Percentiles rank a stretch among this genome's conserved stretches.
Conservation (phyloP, 192 early-diverging fungal species). For the Coemansia asiatica region DNA sequence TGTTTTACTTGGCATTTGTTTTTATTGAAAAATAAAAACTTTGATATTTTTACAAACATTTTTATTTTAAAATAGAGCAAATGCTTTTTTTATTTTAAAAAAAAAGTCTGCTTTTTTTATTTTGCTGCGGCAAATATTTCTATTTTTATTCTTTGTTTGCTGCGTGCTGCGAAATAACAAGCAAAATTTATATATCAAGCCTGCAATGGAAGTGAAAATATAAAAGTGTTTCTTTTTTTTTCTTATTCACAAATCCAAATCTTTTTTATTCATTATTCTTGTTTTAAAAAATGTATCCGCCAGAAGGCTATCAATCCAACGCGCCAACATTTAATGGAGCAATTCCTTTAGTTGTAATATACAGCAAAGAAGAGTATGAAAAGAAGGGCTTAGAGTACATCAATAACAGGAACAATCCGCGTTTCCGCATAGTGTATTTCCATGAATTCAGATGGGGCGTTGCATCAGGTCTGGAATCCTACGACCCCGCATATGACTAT, state of each 20-base stretch:
- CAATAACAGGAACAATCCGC: not conserved
- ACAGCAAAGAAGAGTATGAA: not conserved
- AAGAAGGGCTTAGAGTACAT: not conserved
- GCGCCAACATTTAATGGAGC: not conserved
- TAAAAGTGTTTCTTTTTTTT: no score
- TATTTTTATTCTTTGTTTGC: no score
- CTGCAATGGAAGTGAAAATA: no score
- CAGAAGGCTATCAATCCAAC: not conserved
- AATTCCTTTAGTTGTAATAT: not conserved
- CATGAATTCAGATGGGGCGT: not conserved
- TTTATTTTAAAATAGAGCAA: no score
- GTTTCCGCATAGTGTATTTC: not conserved
- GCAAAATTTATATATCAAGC: no score
- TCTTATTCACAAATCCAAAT: not conserved
- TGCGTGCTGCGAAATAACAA: no score
- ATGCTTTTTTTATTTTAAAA: no score
- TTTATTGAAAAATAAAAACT: no score
- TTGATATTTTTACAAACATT: no score
- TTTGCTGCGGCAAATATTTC: no score
- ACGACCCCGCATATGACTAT: not conserved
- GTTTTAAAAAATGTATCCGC: not conserved
- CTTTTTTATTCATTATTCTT: not conserved
- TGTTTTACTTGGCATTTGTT: no score
- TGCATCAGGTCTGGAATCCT: not conserved
- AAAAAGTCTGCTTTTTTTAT: no score